Percentiles rank a stretch among this genome's conserved stretches.
Conservation (phyloP, 176 grass and related monocot species). For the Poa annua region DNA sequence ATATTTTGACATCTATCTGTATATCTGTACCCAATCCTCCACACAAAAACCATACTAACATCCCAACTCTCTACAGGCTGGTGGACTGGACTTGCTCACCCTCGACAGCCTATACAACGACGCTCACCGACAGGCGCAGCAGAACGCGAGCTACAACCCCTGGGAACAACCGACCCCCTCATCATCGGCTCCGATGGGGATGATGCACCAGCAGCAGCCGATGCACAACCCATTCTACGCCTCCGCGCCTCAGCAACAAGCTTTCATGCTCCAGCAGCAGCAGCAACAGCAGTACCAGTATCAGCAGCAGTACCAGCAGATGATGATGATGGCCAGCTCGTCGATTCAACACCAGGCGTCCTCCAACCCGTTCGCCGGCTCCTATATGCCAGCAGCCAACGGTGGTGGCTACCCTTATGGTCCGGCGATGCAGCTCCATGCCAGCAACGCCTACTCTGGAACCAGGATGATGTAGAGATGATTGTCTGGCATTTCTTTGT, state of each 20-base stretch:
- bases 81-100: slow-evolving; percentile 80
- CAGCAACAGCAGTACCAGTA: slow-evolving; percentile 54
- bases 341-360: slow-evolving; percentile 47
- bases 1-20: neutral
- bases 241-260: slow-evolving; percentile 68
- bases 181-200: slow-evolving; percentile 48
- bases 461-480: slow-evolving; percentile 62
- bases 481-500: neutral
- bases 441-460: slow-evolving; percentile 55
- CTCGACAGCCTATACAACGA: slow-evolving; percentile 93
- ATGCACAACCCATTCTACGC: slow-evolving; percentile 75
- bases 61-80: slow-evolving; percentile 43
- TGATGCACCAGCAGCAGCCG: slow-evolving; percentile 40
- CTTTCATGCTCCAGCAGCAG: slow-evolving; percentile 83
- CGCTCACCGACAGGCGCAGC: slow-evolving; percentile 55
- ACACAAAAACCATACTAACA: slow-evolving; percentile 5
- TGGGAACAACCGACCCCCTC: slow-evolving; percentile 66
- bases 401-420: slow-evolving; percentile 36
- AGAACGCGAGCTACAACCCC: slow-evolving; percentile 76
- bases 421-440: slow-evolving; percentile 52
- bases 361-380: slow-evolving; percentile 66
- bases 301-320: slow-evolving; percentile 22
- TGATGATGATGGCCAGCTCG: slow-evolving; percentile 61
- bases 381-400: slow-evolving; percentile 21
- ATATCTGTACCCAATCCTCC: neutral